These are phyloP conservation scores for Artomyces pyxidatus DNA, from an alignment of 768 basidiomycete species.

Conservation along the genomic window DNA sequence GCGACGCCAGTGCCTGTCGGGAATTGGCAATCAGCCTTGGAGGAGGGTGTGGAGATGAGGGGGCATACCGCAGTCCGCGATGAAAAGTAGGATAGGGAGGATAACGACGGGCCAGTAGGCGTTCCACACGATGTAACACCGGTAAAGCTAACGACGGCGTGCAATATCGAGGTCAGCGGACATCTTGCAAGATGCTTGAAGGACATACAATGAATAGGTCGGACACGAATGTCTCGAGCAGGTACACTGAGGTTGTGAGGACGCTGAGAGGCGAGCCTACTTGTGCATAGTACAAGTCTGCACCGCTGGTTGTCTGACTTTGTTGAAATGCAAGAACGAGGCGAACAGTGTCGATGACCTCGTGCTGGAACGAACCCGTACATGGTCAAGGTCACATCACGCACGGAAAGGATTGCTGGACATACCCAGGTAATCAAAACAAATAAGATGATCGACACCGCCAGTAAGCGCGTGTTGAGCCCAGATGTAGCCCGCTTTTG, in stretches of 20 bases:
- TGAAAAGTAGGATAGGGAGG: constrained; percentile 6
- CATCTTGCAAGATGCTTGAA: background rate
- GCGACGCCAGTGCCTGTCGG: constrained; percentile 6
- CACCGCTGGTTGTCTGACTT: background rate
- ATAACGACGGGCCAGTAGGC: background rate
- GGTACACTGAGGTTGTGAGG: constrained; percentile 12
- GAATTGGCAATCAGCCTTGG: too few species aligned
- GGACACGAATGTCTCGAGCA: constrained; percentile 7
- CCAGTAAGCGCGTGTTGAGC: constrained; percentile 5
- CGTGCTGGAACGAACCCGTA: constrained; percentile 1
- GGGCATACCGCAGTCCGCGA: constrained; percentile 10
- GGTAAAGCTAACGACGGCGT: constrained; percentile 5
- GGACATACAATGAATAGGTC: constrained; percentile 9
- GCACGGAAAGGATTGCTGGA: background rate
- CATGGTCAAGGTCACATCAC: background rate
- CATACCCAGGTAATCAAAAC: constrained; percentile 11
- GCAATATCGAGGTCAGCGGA: background rate
- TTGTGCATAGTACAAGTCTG: background rate
- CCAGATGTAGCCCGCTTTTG: constrained; percentile 4
- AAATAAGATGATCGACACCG: constrained; percentile 4
- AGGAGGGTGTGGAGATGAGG: background rate
- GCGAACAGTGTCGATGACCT: constrained; percentile 3
- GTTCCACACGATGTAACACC: constrained; percentile 14
- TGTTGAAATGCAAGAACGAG: background rate
- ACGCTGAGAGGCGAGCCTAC: constrained; percentile 1